Evolutionary conservation across 768 basidiomycete genomes (phyloP).

Genomic region (Coprinopsis sp.): DNA sequence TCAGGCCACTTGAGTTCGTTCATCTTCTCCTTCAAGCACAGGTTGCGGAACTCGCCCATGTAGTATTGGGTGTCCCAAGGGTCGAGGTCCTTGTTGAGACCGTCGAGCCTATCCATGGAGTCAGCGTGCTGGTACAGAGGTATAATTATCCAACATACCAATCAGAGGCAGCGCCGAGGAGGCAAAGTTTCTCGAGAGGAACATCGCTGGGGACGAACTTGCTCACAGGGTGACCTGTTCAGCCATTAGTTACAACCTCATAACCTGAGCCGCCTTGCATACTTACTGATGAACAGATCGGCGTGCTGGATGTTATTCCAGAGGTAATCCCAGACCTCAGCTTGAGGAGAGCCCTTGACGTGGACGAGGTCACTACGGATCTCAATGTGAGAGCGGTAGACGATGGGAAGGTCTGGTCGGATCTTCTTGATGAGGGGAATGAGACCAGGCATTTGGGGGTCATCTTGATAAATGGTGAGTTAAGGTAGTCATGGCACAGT

Average conservation of each 20-base stretch:
- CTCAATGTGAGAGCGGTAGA: slow-evolving; percentile 95
- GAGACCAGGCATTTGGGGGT: slow-evolving; percentile 91
- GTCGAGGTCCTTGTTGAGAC: slow-evolving; percentile 85
- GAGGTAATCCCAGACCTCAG: slow-evolving; percentile 91
- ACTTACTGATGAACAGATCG: slow-evolving; percentile 84
- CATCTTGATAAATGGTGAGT: slow-evolving; percentile 39
- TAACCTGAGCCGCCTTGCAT: not conserved
- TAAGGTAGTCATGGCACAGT: not conserved
- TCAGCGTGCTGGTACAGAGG: not conserved
- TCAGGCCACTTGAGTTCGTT: slow-evolving; percentile 69
- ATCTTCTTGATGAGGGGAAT: slow-evolving; percentile 89
- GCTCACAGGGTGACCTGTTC: slow-evolving; percentile 76
- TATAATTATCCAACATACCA: no score
- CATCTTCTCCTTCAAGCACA: slow-evolving; percentile 81
- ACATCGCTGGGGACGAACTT: slow-evolving; percentile 91
- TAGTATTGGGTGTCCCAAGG: slow-evolving; percentile 83
- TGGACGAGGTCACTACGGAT: slow-evolving; percentile 86
- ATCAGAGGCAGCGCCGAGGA: slow-evolving; percentile 82
- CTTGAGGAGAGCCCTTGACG: slow-evolving; percentile 75
- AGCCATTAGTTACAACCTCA: not conserved
- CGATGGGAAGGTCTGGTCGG: slow-evolving; percentile 79
- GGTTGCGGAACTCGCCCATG: slow-evolving; percentile 81
- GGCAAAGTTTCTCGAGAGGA: slow-evolving; percentile 59
- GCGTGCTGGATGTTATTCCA: slow-evolving; percentile 89
- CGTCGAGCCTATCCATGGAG: slow-evolving; percentile 65